Percentiles rank a stretch among this genome's conserved stretches.
Evolutionary conservation across 2,329 filamentous ascomycete genomes (phyloP).

Genomic region (Penicillium sumatraense): DNA sequence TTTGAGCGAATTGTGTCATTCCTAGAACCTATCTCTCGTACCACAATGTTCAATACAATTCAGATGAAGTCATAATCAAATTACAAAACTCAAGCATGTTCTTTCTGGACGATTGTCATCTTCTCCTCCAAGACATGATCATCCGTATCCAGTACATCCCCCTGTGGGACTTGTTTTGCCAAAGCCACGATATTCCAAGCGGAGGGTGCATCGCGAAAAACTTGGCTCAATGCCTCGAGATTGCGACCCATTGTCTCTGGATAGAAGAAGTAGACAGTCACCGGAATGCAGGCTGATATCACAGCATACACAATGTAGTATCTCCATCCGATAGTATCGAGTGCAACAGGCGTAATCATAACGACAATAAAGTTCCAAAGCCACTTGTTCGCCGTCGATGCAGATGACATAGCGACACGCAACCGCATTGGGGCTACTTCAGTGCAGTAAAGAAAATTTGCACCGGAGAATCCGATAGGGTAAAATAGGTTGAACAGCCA

Average conservation of each 20-base stretch:
- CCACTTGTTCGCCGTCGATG: conserved; percentile 66
- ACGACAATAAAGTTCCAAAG: conserved; percentile 66
- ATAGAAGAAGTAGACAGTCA: conserved; percentile 60
- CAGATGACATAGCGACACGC: conserved; percentile 59
- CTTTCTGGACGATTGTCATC: too few relatives aligned
- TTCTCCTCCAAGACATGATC: too few relatives aligned
- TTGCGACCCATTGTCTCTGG: conserved; percentile 62
- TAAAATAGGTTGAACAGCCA: conserved; percentile 64
- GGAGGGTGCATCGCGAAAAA: background rate
- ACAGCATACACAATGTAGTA: conserved; percentile 60
- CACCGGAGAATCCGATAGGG: conserved; percentile 64
- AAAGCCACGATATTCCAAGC: background rate
- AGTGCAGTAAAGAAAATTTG: conserved; percentile 57
- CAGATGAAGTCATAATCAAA: too few relatives aligned
- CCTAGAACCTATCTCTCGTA: too few relatives aligned
- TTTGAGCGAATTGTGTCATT: too few relatives aligned
- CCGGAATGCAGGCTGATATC: conserved; percentile 49
- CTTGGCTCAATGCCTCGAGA: conserved; percentile 52
- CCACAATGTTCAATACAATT: too few relatives aligned
- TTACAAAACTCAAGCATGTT: too few relatives aligned
- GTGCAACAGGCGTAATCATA: conserved; percentile 65
- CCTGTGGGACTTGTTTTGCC: background rate
- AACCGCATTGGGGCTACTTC: conserved; percentile 58
- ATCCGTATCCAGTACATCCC: too few relatives aligned
- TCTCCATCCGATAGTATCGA: conserved; percentile 57